phyloP scores from a whole-genome alignment of 75 land plant genomes.

The Cryptomeria japonica region DNA sequence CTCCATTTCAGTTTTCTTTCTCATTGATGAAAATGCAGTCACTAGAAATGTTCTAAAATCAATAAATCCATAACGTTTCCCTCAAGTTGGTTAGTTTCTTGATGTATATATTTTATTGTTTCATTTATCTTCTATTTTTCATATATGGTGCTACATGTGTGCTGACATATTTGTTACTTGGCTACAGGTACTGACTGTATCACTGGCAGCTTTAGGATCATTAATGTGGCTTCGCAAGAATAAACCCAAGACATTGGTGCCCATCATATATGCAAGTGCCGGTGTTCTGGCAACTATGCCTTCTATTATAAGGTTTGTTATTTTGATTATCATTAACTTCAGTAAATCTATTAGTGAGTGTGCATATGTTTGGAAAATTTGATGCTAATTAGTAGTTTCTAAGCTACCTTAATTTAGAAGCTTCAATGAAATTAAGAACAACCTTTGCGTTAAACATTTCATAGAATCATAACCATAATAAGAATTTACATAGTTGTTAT shows the following conservation, averaged over 20 bases:
- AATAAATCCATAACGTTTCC: neutral
- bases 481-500: neutral
- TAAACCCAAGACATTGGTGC: slow-evolving; percentile 83
- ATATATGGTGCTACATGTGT: neutral
- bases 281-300: slow-evolving; percentile 93
- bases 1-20: neutral
- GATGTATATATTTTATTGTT: neutral
- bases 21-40: slow-evolving; percentile 3
- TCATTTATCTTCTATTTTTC: neutral
- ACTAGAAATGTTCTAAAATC: neutral
- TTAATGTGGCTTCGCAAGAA: slow-evolving; percentile 97
- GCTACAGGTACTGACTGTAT: slow-evolving; percentile 76
- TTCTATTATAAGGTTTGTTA: slow-evolving; percentile 78
- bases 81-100: neutral
- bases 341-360: slow-evolving; percentile 5
- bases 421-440: neutral
- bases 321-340: slow-evolving; percentile 2
- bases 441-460: neutral
- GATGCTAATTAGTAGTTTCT: neutral
- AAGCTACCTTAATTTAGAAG: neutral
- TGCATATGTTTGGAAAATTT: neutral
- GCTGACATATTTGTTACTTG: slow-evolving; percentile 3
- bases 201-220: slow-evolving; percentile 92
- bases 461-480: neutral
- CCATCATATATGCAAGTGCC: slow-evolving; percentile 90